Evolutionary conservation across 768 basidiomycete genomes (phyloP), one percentile per base, ranked within the genome.

Genomic region (Mycena metata): DNA sequence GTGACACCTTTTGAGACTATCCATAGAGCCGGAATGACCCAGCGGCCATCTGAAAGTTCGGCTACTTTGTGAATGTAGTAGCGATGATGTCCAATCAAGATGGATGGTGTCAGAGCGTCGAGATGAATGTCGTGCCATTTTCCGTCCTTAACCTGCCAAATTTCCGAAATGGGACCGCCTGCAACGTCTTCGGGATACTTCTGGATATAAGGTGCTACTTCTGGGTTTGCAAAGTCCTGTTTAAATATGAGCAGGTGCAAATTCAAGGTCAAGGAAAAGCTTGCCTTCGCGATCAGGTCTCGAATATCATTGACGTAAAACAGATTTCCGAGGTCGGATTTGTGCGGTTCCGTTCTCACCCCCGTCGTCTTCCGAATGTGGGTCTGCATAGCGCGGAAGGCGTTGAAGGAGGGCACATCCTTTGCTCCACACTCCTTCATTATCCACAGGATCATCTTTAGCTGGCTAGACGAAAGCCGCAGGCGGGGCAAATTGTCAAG

Each of bases 181-280:
- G 33, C 54, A 1, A 76, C 65, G n/a, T 80, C 76, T 1, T 76
- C 76, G 2, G 79, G 79, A 66, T 81, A 80, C 7, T 72, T 66
- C 12, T 68, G 72, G 13, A 81, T 73, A 30, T 80, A 70, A 5
- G 64, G 51, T 30, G 73, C 60, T 8, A 77, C 69, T 11, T 66
- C 42, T 5, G 79, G 78, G 55, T 80, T 81, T 6, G 74, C 56
- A 74, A 77, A 81, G 56, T 81, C 79, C 78, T 81, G 56, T 6
- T 30, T 30, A 30, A n/a, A n/a, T n/a, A n/a, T n/a, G n/a, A n/a
- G n/a, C n/a, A n/a, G n/a, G 30, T 30, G 30, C 30, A 30, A 30
- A 30, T 30, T 30, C 6, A 30, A n/a, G n/a, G n/a, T 6, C 30
- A 30, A 30, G 6, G 30, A 30, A 30, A 30, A n/a, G n/a, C n/a